phyloP scores from a whole-genome alignment of 805 yeast genomes.

The Sporopachydermia quercuum region DNA sequence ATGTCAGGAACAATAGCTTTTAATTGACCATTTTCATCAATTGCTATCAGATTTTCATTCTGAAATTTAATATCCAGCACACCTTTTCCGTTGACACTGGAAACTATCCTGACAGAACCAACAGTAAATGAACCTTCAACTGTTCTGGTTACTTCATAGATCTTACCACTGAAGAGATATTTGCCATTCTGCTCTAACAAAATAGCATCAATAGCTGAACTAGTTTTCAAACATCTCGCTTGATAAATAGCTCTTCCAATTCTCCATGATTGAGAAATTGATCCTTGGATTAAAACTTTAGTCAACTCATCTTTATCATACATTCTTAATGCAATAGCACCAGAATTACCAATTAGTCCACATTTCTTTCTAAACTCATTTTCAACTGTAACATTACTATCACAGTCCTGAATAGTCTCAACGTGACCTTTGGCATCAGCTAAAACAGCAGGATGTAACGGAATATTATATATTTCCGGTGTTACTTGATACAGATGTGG shows the following conservation, averaged over 20 bases:
- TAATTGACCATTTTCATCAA: constrained; percentile 9
- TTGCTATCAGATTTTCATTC: constrained; percentile 29
- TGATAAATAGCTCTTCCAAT: constrained; percentile 29
- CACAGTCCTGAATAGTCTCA: constrained; percentile 10
- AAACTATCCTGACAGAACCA: constrained; percentile 20
- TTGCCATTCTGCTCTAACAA: constrained; percentile 21
- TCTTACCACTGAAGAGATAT: constrained; percentile 26
- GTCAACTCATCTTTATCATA: constrained; percentile 11
- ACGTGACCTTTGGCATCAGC: constrained; percentile 19
- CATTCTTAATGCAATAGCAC: no score
- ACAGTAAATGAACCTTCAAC: no score
- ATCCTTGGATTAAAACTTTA: no score
- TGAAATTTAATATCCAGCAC: constrained; percentile 32
- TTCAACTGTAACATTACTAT: no score
- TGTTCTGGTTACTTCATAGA: constrained; percentile 28
- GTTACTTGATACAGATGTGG: constrained; percentile 28
- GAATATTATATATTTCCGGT: constrained; percentile 17
- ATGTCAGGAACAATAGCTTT: constrained; percentile 29
- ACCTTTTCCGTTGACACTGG: constrained; percentile 5
- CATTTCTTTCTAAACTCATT: no score
- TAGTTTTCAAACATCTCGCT: constrained; percentile 25
- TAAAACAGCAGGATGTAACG: constrained; percentile 12
- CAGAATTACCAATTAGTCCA: constrained; percentile 22
- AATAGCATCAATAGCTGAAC: constrained; percentile 22
- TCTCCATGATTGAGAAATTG: constrained; percentile 31